These are phyloP conservation scores for Euphorbia celastroides DNA, from an alignment of 441 rosid genomes.

Conservation along the genomic window DNA sequence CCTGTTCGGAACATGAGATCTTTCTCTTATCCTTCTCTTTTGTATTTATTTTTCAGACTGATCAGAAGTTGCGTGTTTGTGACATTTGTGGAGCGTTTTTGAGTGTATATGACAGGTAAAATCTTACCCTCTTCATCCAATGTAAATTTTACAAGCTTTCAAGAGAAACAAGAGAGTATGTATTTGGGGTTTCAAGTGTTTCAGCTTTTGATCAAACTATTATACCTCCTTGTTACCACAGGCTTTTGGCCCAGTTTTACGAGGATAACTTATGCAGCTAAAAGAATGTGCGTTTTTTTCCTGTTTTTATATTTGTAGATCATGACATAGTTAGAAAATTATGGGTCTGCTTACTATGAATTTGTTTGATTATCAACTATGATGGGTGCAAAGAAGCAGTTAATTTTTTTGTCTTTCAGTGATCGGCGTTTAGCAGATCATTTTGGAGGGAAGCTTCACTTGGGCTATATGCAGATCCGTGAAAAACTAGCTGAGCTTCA, in stretches of 20 bases:
- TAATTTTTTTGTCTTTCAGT: conserved; percentile 50
- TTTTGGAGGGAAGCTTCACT: conserved; percentile 98
- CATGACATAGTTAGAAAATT: conserved; percentile 51
- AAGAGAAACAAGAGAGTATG: conserved; percentile 42
- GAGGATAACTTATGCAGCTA: conserved; percentile 99
- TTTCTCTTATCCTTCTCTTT: neutral
- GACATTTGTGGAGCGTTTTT: conserved; percentile 99
- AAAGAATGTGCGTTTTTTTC: conserved; percentile 94
- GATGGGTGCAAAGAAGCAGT: conserved; percentile 23
- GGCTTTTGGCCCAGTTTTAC: conserved; percentile 99
- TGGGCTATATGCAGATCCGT: conserved; percentile 95
- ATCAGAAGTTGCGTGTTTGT: conserved; percentile 98
- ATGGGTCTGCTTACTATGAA: conserved; percentile 28
- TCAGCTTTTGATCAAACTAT: conserved; percentile 86
- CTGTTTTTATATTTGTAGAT: conserved; percentile 60
- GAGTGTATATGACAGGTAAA: conserved; percentile 98
- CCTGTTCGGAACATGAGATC: neutral
- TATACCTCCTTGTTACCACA: conserved; percentile 97
- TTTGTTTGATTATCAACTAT: conserved; percentile 8
- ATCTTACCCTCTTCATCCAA: conserved; percentile 22
- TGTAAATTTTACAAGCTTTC: conserved; percentile 21
- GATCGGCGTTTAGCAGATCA: conserved; percentile 99
- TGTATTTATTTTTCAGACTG: conserved; percentile 58
- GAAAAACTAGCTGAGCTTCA: conserved; percentile 87
- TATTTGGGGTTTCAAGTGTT: conserved; percentile 74